phyloP scores from a whole-genome alignment of 768 basidiomycete genomes.

The Panaeolus cyanescens region DNA sequence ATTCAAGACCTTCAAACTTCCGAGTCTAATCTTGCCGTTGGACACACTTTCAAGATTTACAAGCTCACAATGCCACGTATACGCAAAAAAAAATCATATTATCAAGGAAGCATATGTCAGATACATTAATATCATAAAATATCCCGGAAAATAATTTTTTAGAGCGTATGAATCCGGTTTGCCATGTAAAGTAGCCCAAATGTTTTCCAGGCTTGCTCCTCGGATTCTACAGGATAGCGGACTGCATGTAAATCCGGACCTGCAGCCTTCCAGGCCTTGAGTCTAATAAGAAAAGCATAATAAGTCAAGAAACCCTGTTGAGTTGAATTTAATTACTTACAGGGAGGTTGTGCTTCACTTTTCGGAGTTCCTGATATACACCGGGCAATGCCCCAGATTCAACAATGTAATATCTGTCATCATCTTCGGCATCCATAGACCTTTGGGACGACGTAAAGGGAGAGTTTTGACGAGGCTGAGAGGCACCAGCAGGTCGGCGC shows the following conservation, averaged over 20 bases:
- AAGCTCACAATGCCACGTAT: too few species aligned
- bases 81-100: too few species aligned
- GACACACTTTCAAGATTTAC: too few species aligned
- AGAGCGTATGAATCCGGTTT: not conserved
- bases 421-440: not conserved
- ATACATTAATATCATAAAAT: too few species aligned
- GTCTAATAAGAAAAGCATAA: not conserved
- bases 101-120: too few species aligned
- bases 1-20: too few species aligned
- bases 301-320: not conserved
- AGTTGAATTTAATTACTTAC: not conserved
- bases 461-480: not conserved
- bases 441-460: not conserved
- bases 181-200: slow-evolving; percentile 5
- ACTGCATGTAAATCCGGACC: slow-evolving; percentile 3
- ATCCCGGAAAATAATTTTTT: too few species aligned
- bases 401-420: not conserved
- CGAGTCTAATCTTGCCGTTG: too few species aligned
- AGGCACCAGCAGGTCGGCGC: not conserved
- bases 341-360: too few species aligned
- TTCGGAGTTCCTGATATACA: not conserved
- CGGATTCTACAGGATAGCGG: not conserved
- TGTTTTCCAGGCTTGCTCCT: not conserved
- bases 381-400: not conserved
- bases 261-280: not conserved